phyloP scores from a whole-genome alignment of 2,329 filamentous ascomycete genomes.

The Fusarium dlaminii region DNA sequence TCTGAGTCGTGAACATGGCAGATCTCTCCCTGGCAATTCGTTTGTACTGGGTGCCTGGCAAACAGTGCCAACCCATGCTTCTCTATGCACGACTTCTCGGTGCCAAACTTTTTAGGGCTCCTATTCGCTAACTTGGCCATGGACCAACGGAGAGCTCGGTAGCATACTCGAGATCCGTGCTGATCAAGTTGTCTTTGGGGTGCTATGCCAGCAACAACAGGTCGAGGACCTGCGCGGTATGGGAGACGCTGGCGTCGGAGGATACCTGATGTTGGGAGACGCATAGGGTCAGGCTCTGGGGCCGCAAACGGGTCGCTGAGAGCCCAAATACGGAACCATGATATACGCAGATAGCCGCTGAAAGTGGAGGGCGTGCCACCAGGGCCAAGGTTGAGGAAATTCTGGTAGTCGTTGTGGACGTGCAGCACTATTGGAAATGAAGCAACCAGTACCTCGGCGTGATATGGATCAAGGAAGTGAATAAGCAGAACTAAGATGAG shows the following conservation, averaged over 20 bases:
- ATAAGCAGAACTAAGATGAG: slow-evolving; percentile 60
- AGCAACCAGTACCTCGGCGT: slow-evolving; percentile 60
- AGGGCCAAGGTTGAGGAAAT: slow-evolving; percentile 80
- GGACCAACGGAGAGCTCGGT: slow-evolving; percentile 62
- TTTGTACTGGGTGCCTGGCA: slow-evolving; percentile 70
- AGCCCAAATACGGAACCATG: slow-evolving; percentile 75
- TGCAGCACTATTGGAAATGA: slow-evolving; percentile 60
- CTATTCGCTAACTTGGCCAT: slow-evolving; percentile 61
- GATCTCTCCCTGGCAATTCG: slow-evolving; percentile 81
- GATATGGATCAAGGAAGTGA: slow-evolving; percentile 59
- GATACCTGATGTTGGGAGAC: slow-evolving; percentile 66
- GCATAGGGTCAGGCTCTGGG: slow-evolving; percentile 59
- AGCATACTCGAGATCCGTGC: slow-evolving; percentile 62
- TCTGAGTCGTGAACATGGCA: slow-evolving; percentile 83
- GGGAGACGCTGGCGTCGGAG: slow-evolving; percentile 65
- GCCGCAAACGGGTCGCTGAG: slow-evolving; percentile 75
- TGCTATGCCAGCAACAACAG: slow-evolving; percentile 77
- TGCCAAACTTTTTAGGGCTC: slow-evolving; percentile 61
- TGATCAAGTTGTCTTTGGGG: slow-evolving; percentile 84
- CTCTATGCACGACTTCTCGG: slow-evolving; percentile 80
- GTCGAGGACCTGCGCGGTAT: slow-evolving; percentile 69
- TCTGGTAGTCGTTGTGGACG: slow-evolving; percentile 76
- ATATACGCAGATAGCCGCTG: slow-evolving; percentile 76
- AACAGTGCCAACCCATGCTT: slow-evolving; percentile 85
- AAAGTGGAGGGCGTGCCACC: slow-evolving; percentile 82